These are phyloP conservation scores for Pseudocercospora ulei DNA, from an alignment of 2,329 filamentous ascomycete species.

Conservation along the genomic window DNA sequence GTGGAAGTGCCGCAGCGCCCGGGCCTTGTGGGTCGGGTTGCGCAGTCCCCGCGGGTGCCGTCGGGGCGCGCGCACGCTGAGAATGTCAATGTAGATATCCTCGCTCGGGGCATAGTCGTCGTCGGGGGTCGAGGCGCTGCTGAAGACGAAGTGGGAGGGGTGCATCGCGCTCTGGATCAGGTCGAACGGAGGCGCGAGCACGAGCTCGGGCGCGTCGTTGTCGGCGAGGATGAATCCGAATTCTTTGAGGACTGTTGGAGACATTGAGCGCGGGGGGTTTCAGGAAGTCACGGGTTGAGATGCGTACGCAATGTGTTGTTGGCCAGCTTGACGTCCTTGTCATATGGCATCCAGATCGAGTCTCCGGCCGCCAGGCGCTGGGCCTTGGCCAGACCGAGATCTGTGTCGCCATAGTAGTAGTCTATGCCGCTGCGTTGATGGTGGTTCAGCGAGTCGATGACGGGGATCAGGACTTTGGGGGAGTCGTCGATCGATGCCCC, in stretches of 20 bases:
- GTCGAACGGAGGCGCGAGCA: conserved; percentile 1
- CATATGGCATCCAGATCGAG: conserved; percentile 3
- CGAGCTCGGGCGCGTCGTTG: conserved; percentile 6
- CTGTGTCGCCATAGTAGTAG: conserved; percentile 3
- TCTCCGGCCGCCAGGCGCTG: not conserved
- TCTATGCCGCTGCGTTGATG: conserved; percentile 6
- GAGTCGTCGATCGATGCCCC: conserved; percentile 9
- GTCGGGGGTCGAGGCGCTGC: conserved; percentile 3
- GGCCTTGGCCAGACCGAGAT: conserved; percentile 7
- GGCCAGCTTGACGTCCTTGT: conserved; percentile 6
- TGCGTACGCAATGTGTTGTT: conserved; percentile 7
- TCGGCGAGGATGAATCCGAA: conserved; percentile 9
- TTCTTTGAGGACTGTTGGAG: conserved; percentile 6
- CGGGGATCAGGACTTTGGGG: conserved; percentile 8
- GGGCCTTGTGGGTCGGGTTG: conserved; percentile 2
- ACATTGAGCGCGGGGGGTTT: not conserved
- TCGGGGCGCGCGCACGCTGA: conserved; percentile 7
- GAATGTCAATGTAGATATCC: conserved; percentile 2
- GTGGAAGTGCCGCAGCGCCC: conserved; percentile 8
- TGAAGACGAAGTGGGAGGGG: conserved; percentile 8
- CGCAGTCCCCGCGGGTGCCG: conserved; percentile 6
- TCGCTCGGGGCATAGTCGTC: conserved; percentile 6
- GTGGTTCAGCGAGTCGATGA: conserved; percentile 9
- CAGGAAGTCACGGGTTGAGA: not conserved
- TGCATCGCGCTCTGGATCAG: not conserved